Evolutionary conservation across 371 early-diverging fungal species (phyloP).

Genomic region (Apophysomyces elegans): DNA sequence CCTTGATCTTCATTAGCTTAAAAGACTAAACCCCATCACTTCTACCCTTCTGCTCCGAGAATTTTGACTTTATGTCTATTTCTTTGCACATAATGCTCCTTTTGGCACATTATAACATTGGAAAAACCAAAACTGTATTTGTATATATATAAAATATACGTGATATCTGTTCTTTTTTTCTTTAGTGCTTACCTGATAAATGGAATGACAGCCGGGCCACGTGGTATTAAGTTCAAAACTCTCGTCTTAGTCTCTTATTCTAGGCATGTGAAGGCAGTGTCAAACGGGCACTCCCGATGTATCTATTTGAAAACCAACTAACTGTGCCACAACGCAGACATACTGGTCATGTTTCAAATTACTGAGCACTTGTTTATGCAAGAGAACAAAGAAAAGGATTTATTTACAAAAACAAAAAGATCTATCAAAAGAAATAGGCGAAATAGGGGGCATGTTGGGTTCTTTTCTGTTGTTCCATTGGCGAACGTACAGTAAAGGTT

Average conservation of each 20-base stretch:
- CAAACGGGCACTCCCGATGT: neutral
- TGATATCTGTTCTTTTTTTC: neutral
- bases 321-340: neutral
- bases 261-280: neutral
- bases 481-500: neutral
- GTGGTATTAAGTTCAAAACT: no score
- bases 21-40: neutral
- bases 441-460: neutral
- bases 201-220: no score
- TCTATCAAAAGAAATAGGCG: no score
- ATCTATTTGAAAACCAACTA: neutral
- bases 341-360: constrained; percentile 5
- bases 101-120: neutral
- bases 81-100: no score
- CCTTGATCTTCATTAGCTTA: constrained; percentile 2
- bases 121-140: neutral
- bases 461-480: neutral
- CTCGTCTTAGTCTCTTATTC: no score
- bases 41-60: neutral
- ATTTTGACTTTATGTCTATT: neutral
- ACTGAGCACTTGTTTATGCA: neutral
- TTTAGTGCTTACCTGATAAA: neutral
- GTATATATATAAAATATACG: neutral
- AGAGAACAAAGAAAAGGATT: neutral
- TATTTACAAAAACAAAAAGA: neutral